Evolutionary conservation across 331 rosid species (phyloP), one percentile per base, ranked within the genome.

Genomic region (Acacia pycnantha): DNA sequence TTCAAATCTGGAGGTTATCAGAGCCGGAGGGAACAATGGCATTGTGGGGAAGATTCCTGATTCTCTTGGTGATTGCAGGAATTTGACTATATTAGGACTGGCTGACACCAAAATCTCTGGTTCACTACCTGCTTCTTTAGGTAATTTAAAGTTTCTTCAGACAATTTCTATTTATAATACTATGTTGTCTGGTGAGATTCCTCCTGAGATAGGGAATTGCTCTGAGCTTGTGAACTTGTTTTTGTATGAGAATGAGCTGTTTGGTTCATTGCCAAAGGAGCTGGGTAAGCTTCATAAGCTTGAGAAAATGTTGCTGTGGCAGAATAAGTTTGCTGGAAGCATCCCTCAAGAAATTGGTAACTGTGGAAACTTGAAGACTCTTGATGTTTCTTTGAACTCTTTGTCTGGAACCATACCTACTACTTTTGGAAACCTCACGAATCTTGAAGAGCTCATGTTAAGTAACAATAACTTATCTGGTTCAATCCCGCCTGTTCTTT

Each of bases 361-460:
- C 84, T 93, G 98, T 73, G 81, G 73, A 58, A 90, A 78, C 84
- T 74, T 95, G 86, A 87, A 69, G 85, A 82, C 71, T 48, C 68
- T 95, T 72, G 98, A 95, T 74, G 73, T 93, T 13, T 90, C 98
- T 24, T 84, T 93, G 40, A 95, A 91, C 73, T 88, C 86, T 74
- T 61, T 95, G 21, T 92, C 95, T 24, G 97, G 98, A 67, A 82
- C 77, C 75, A 85, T 95, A 27, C 97, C 98, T 16, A 56, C 26
- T 19, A 90, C 91, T 79, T 86, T 95, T 16, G 94, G 97, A 50
- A 71, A 82, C 48, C 88, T 95, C 29, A 79, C 87, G 10, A 74
- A 82, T 82, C 94, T 95, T 48, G 93, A 93, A 66, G 98, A 93
- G 85, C 92, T 95, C 70, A 89, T 90, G 95, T 85, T 95, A 22